A percentile compares a stretch with the other conserved stretches of the same genome.
Evolutionary conservation across 179 eudicot species (phyloP).

Genomic region (Camellia oleifera): DNA sequence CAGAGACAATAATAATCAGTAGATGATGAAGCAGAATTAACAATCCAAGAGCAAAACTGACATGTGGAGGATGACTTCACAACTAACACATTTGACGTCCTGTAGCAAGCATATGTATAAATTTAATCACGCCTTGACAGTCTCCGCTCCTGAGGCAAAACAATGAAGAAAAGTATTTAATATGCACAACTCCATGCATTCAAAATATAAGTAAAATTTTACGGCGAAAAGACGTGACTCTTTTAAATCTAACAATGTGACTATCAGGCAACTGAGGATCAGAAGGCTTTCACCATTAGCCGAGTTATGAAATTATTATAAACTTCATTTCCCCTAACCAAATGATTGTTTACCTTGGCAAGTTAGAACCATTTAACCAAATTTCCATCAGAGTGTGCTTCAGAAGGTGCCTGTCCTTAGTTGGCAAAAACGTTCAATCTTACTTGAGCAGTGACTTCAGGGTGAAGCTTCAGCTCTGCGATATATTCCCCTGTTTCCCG

Average conservation of each 20-base stretch:
- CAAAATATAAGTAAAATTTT: neutral
- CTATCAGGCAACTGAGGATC: neutral
- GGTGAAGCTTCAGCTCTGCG: slow-evolving; percentile 88
- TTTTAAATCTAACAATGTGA: neutral
- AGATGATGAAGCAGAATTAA: neutral
- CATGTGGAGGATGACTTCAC: neutral
- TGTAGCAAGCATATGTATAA: neutral
- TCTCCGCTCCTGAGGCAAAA: neutral
- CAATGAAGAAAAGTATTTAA: neutral
- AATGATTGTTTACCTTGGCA: slow-evolving; percentile 14
- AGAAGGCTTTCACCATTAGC: neutral
- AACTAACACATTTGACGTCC: neutral
- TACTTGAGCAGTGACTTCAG: slow-evolving; percentile 79
- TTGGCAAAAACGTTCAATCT: slow-evolving; percentile 74
- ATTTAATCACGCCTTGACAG: neutral
- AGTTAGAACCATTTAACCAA: neutral
- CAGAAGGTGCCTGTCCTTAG: slow-evolving; percentile 24
- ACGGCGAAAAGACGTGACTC: neutral
- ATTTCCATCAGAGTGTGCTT: slow-evolving; percentile 1
- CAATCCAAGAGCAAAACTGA: slow-evolving; percentile 2
- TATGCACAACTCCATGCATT: neutral
- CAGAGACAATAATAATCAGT: neutral
- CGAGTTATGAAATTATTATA: neutral
- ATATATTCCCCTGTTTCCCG: slow-evolving; percentile 85
- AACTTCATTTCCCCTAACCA: neutral